phyloP scores from a whole-genome alignment of 306 rosid species.

The Lithocarpus polystachyus region DNA sequence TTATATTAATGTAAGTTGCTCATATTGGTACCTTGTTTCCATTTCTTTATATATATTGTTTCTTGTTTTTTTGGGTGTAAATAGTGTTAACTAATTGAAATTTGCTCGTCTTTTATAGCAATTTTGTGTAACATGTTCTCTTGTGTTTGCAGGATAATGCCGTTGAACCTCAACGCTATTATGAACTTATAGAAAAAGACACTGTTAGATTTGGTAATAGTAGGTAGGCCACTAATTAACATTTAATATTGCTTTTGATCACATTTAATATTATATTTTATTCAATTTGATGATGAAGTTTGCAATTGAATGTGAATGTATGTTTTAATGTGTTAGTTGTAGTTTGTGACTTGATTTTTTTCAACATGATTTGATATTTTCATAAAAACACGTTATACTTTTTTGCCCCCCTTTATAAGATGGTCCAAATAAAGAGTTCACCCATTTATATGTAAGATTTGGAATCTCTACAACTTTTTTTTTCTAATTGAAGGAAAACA shows the following conservation, averaged over 20 bases:
- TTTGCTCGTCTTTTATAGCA: constrained; percentile 5
- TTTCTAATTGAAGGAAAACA: background rate
- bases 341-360: background rate
- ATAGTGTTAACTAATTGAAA: constrained; percentile 5
- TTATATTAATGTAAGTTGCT: constrained; percentile 70
- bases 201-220: constrained; percentile 93
- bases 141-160: constrained; percentile 68
- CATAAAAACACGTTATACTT: background rate
- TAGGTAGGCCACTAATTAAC: constrained; percentile 52
- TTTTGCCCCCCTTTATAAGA: background rate
- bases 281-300: background rate
- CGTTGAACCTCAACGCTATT: constrained; percentile 90
- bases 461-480: background rate
- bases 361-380: background rate
- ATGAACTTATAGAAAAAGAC: constrained; percentile 85
- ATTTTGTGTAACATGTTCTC: constrained; percentile 14
- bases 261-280: background rate
- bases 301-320: background rate
- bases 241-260: constrained; percentile 10
- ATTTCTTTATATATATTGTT: background rate
- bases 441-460: background rate
- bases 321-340: background rate
- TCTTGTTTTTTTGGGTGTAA: constrained; percentile 1
- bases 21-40: constrained; percentile 7
- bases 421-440: background rate